Conservation (phyloP, 495 filamentous ascomycete genomes). For the Aspergillus ellipticus region DNA sequence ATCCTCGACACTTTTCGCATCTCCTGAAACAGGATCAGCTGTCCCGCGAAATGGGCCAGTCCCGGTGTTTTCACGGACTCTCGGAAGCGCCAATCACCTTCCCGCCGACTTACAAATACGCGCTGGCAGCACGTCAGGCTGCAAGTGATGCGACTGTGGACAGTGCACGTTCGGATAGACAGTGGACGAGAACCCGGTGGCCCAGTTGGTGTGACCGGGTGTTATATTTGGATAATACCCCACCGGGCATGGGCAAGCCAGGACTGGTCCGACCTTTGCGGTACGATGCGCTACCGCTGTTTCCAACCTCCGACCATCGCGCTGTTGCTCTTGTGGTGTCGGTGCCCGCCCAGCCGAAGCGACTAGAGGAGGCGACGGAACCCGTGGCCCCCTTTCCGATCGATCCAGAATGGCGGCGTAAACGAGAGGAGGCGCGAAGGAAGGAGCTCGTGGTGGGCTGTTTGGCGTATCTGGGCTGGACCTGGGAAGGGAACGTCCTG, state of each 20-base stretch:
- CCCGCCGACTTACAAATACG: constrained; percentile 90
- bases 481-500: constrained; percentile 56
- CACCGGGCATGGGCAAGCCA: constrained; percentile 40
- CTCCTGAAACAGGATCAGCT: constrained; percentile 77
- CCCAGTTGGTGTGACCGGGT: constrained; percentile 95
- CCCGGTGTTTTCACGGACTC: constrained; percentile 70
- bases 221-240: constrained; percentile 67
- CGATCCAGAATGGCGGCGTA: constrained; percentile 47
- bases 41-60: constrained; percentile 57
- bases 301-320: constrained; percentile 79
- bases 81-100: constrained; percentile 71
- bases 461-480: constrained; percentile 53
- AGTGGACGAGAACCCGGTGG: constrained; percentile 75
- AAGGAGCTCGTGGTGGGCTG: constrained; percentile 58
- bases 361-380: constrained; percentile 21
- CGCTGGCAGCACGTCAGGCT: constrained; percentile 41
- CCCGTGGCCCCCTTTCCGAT: constrained; percentile 50
- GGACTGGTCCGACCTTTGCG: constrained; percentile 43
- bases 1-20: constrained; percentile 52
- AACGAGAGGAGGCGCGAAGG: constrained; percentile 46
- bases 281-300: constrained; percentile 72
- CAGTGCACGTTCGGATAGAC: constrained; percentile 55
- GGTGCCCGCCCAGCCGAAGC: constrained; percentile 48
- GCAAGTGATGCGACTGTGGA: constrained; percentile 17
- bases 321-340: constrained; percentile 66